Evolutionary conservation across 2,329 filamentous ascomycete species (phyloP).

Genomic region (Graphiopsis chlorocephala): DNA sequence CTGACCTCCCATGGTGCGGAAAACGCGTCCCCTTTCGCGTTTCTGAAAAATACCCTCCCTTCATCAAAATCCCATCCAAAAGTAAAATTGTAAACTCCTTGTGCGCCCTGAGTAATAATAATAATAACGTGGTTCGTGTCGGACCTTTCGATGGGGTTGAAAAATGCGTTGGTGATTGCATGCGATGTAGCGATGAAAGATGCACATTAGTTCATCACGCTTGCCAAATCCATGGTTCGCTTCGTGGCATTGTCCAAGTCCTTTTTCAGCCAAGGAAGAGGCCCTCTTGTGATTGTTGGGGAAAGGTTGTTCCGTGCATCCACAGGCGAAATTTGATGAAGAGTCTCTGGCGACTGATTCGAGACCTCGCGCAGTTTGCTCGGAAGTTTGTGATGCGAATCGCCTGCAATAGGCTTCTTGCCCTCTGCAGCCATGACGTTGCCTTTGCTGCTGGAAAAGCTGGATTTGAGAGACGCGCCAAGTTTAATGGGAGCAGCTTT

Average conservation of each 20-base stretch:
- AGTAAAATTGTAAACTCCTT: not conserved
- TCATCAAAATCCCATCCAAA: not conserved
- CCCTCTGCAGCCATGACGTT: conserved; percentile 21
- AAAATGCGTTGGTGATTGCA: not conserved
- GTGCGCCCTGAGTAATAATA: not conserved
- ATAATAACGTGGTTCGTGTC: not conserved
- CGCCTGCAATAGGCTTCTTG: conserved; percentile 6
- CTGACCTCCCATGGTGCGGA: not conserved
- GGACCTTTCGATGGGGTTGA: not conserved
- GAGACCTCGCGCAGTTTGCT: conserved; percentile 32
- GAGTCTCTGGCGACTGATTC: conserved; percentile 24
- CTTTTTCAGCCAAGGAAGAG: conserved; percentile 3
- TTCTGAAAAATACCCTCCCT: not conserved
- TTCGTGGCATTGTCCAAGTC: not conserved
- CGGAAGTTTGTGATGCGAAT: conserved; percentile 21
- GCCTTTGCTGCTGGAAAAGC: conserved; percentile 27
- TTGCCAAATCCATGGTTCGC: conserved; percentile 1
- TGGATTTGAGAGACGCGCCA: conserved; percentile 22
- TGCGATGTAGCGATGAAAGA: not conserved
- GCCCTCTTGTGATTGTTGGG: conserved; percentile 10
- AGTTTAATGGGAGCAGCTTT: conserved; percentile 15
- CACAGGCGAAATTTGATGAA: conserved; percentile 25
- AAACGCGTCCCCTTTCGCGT: not conserved
- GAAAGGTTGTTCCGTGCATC: conserved; percentile 25
- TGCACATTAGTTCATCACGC: not conserved